Evolutionary conservation across 139 green algal species (phyloP).

Genomic region (Chlamydomonas sp.): DNA sequence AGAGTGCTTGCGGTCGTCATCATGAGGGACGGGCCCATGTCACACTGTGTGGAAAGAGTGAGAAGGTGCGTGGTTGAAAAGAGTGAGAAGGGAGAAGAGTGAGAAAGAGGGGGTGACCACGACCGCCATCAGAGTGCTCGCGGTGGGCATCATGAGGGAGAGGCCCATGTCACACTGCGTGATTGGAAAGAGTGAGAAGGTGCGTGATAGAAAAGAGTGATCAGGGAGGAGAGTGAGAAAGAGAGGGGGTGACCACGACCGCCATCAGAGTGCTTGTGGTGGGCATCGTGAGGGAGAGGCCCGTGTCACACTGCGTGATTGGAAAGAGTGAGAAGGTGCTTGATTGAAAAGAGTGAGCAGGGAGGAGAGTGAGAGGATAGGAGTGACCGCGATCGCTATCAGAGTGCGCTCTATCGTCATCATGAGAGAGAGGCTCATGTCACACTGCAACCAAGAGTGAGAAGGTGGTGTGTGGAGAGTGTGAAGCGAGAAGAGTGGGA

Average conservation of each 20-base stretch:
- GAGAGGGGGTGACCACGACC: constrained; percentile 28
- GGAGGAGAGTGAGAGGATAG: too few species aligned
- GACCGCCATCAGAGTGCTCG: constrained; percentile 35
- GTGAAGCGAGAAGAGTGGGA: too few species aligned
- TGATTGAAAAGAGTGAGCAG: constrained; percentile 47
- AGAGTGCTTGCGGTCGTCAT: constrained; percentile 39
- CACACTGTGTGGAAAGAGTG: constrained; percentile 24
- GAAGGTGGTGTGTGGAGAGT: too few species aligned
- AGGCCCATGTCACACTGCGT: constrained; percentile 34
- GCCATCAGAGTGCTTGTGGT: constrained; percentile 35
- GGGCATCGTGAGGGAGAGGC: constrained; percentile 43
- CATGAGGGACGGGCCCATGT: constrained; percentile 39
- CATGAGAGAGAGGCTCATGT: constrained; percentile 39
- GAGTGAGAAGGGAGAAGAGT: constrained; percentile 45
- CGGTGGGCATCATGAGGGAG: constrained; percentile 43
- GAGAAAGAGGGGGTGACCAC: too few species aligned
- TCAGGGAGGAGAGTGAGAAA: too few species aligned
- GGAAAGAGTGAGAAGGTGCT: too few species aligned
- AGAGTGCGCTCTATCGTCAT: constrained; percentile 38
- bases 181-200: too few species aligned
- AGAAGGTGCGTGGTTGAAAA: too few species aligned
- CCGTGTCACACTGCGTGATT: constrained; percentile 30
- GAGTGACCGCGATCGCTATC: constrained; percentile 35
- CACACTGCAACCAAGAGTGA: too few species aligned
- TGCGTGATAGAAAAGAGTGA: too few species aligned